Percentiles rank a stretch among this genome's conserved stretches.
Evolutionary conservation across 306 rosid species (phyloP).

Genomic region (Clitoria ternatea): DNA sequence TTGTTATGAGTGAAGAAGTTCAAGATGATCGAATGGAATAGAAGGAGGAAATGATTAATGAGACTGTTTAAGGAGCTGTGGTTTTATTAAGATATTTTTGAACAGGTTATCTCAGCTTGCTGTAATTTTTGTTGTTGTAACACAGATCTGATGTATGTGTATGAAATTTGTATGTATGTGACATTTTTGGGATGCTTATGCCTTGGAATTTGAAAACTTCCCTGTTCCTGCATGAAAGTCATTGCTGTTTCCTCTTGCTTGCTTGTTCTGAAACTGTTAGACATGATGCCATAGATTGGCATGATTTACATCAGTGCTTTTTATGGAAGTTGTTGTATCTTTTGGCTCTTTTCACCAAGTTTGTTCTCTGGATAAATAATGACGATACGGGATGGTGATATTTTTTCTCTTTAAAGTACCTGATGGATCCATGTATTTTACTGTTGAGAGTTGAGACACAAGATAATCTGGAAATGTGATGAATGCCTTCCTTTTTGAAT

Average conservation of each 20-base stretch:
- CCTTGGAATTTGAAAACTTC: slow-evolving; percentile 46
- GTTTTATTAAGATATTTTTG: not conserved
- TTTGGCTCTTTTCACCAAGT: not conserved
- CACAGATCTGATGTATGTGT: slow-evolving; percentile 41
- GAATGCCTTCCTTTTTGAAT: slow-evolving; percentile 6
- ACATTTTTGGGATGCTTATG: slow-evolving; percentile 51
- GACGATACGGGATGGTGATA: not conserved
- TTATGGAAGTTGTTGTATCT: not conserved
- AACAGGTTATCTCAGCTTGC: not conserved
- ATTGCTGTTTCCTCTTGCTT: not conserved
- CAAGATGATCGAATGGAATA: not conserved
- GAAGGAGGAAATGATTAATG: not conserved
- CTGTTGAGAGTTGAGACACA: not conserved
- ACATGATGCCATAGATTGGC: not conserved
- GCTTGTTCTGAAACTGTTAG: not conserved
- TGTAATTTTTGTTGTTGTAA: slow-evolving; percentile 2
- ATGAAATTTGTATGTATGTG: slow-evolving; percentile 50
- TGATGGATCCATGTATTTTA: slow-evolving; percentile 6
- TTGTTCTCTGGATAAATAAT: not conserved
- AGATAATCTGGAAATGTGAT: not conserved
- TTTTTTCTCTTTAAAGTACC: not conserved
- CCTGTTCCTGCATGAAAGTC: slow-evolving; percentile 41
- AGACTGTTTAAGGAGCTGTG: not conserved
- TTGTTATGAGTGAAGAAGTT: not conserved
- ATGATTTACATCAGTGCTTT: not conserved